phyloP scores from a whole-genome alignment of 768 basidiomycete species.

The Imleria badia region DNA sequence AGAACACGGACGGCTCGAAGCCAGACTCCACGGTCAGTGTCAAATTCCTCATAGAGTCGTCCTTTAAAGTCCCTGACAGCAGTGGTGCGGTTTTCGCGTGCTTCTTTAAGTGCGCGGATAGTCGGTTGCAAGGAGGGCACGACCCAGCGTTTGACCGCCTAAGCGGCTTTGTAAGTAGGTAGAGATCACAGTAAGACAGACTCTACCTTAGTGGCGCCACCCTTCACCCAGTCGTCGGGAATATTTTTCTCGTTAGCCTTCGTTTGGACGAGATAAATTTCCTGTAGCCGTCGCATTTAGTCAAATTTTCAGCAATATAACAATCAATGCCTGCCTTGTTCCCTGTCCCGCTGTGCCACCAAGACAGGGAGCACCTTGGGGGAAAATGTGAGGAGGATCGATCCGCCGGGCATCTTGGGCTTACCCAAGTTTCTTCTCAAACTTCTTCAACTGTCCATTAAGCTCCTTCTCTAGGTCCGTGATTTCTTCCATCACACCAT shows the following conservation, averaged over 20 bases:
- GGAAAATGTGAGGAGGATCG: conserved; percentile 19
- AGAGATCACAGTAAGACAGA: background rate
- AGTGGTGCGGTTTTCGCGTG: conserved; percentile 79
- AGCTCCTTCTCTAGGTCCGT: conserved; percentile 66
- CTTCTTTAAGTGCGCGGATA: conserved; percentile 87
- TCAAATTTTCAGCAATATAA: background rate
- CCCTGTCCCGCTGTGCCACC: conserved; percentile 79
- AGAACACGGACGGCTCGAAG: conserved; percentile 80
- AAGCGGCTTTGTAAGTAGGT: background rate
- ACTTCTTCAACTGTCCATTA: conserved; percentile 61
- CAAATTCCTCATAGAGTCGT: conserved; percentile 78
- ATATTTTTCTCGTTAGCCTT: conserved; percentile 56
- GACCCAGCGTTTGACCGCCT: conserved; percentile 77
- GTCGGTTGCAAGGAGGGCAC: conserved; percentile 69
- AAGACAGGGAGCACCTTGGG: conserved; percentile 49
- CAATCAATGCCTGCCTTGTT: conserved; percentile 56
- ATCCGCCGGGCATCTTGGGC: conserved; percentile 5
- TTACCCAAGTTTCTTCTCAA: conserved; percentile 70
- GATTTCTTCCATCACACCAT: conserved; percentile 73
- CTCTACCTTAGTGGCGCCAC: conserved; percentile 72
- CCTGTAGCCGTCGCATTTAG: conserved; percentile 44
- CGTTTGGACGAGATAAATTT: conserved; percentile 88
- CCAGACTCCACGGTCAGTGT: conserved; percentile 78
- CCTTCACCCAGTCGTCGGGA: conserved; percentile 86
- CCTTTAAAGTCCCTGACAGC: conserved; percentile 83